Evolutionary conservation across 306 rosid genomes (phyloP), one percentile per base, ranked within the genome.

Genomic region (Cucumis hystrix): DNA sequence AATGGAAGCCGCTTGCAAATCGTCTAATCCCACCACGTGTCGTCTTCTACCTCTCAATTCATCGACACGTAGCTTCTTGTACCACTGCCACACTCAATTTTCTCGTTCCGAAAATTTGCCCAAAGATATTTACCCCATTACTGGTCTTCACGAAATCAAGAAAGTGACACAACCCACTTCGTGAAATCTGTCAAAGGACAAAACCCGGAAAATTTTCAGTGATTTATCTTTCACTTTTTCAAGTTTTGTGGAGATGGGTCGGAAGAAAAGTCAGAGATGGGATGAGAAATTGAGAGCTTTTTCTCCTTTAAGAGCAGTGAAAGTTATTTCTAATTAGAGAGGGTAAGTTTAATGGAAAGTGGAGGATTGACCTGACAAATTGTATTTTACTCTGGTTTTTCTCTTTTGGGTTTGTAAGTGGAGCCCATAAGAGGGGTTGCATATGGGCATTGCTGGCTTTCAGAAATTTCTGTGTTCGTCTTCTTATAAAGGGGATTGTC

Each of bases 381-480:
- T 67, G 52, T 65, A 37, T 64, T 3, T 65, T 35, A 43, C 78
- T 87, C 71, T 72, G 74, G 57, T 52, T 78, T 67, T 74, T 72
- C 77, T 76, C 57, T 60, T 82, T 59, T 80, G 77, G 76, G 85
- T 67, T 68, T 80, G 40, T 43, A 49, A 43, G 87, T 86, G 90
- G 89, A 85, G 87, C 89, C 89, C 82, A 83, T 62, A 2, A 20
- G 55, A 69, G 54, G 75, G 79, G 83, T 80, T 83, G 77, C 82
- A 83, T 52, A 75, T 75, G 79, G 82, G 88, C 86, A 81, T 80
- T 85, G 88, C 88, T 87, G 89, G 87, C 91, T 74, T 62, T 78
- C 77, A 77, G 51, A 23, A 51, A 56, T 56, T 49, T 54, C 64
- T 56, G 61, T 56, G 47, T 54, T 51, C 77, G 16, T 51, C 47